Evolutionary conservation across 73 alveolate species (phyloP).

Genomic region (Uronychia setigera): DNA sequence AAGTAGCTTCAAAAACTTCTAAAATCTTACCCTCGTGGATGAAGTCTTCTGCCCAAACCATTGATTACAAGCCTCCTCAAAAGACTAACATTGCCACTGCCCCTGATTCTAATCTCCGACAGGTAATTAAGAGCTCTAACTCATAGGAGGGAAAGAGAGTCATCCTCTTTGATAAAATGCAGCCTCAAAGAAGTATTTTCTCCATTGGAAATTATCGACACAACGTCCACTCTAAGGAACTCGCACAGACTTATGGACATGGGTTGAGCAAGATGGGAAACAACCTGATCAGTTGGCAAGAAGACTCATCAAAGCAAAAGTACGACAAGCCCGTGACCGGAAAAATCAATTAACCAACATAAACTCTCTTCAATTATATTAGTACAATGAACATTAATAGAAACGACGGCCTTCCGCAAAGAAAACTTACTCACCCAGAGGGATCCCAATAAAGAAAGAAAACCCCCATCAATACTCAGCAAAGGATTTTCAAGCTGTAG

Average conservation of each 20-base stretch:
- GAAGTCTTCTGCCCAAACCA: not conserved
- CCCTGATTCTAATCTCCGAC: not conserved
- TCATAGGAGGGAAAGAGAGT: constrained; percentile 55
- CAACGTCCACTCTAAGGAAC: constrained; percentile 54
- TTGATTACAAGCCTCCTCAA: not conserved
- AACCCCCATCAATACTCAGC: too few relatives aligned
- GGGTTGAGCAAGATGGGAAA: not conserved
- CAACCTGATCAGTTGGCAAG: not conserved
- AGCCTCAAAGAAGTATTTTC: constrained; percentile 40
- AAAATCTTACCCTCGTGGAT: not conserved
- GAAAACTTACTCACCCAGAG: too few relatives aligned
- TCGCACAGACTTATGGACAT: constrained; percentile 11
- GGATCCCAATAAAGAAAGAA: too few relatives aligned
- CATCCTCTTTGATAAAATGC: constrained; percentile 47
- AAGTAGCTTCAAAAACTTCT: not conserved
- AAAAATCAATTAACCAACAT: not conserved
- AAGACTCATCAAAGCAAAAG: not conserved
- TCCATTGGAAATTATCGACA: constrained; percentile 69
- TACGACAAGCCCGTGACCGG: not conserved
- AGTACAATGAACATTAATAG: too few relatives aligned
- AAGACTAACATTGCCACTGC: not conserved
- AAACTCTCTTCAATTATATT: not conserved
- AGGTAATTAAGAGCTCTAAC: not conserved
- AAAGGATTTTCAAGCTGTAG: too few relatives aligned
- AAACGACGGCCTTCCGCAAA: not conserved